Base-by-base conservation (phyloP, 1,284 basidiomycete species). In the Chalciporus sp. region DNA sequence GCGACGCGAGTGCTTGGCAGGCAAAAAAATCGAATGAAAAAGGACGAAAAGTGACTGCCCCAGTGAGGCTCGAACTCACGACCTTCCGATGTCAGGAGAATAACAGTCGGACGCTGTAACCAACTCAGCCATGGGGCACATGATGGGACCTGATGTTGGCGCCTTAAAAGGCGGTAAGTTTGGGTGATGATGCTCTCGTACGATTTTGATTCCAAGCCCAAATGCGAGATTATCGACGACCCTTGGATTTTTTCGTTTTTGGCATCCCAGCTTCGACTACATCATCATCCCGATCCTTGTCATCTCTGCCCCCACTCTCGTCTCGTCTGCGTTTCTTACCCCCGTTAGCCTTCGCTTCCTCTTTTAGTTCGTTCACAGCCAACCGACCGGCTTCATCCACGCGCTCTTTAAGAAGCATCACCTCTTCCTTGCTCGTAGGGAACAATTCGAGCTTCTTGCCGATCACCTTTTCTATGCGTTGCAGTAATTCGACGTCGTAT, bases 401-500 rank as follows among this genome's bases (percentile, higher is more conserved):
- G 1, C 95, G 82, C 70, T 99, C 96, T 53, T 86, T 83, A 53
- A 99, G 74, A 29, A 98, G 75, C 46, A 91, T 89, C 14, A 98
- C 85, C 60, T 95, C 94, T 66, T 98, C 94, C 61, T 91, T 86
- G 67, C 97, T 94, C 2, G 89, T 90, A 4, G 93, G 87, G 81
- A 94, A 99, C 28, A 92, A 78, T 33, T 88, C 88, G 85, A 99
- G 91, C 73, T 95, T 94, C 74, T 97, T 95, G 29, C 86, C 95
- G 29, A 92, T 89, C 5, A 96, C 94, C 20, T 84, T 80, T 70
- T 98, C 95, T 66, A 99, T 98, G 9, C 97, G 86, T 70, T 98
- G 94, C 11, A 99, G 76, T 51, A 98, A 82, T 72, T 99, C 97
- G 53, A 99, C 95, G 65, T 99, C 96, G 72, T 99, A 99, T 74